Evolutionary conservation across 225 moss, liverwort and hornwort genomes (phyloP).

Genomic region (Polytrichum commune): DNA sequence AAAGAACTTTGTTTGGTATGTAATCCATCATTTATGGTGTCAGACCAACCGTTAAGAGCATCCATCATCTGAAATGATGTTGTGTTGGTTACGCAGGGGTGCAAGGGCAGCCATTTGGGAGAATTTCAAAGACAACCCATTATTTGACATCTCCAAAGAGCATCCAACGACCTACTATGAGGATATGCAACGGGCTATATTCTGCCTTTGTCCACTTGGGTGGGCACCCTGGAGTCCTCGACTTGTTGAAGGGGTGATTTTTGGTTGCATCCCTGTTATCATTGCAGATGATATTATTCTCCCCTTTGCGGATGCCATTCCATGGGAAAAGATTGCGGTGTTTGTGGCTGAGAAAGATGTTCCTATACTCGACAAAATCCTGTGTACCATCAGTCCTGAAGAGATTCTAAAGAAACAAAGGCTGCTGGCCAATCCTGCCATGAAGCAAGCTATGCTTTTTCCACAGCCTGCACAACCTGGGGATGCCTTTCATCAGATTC

Average conservation of each 20-base stretch:
- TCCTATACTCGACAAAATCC: slow-evolving; percentile 65
- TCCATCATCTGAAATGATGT: too few species aligned
- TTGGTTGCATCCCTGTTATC: slow-evolving; percentile 97
- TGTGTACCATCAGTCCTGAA: slow-evolving; percentile 60
- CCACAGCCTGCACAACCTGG: slow-evolving; percentile 81
- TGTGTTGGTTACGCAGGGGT: slow-evolving; percentile 45
- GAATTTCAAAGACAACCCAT: slow-evolving; percentile 90
- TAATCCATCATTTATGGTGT: too few species aligned
- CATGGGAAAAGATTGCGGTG: slow-evolving; percentile 91
- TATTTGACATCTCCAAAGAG: slow-evolving; percentile 88
- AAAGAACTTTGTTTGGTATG: too few species aligned
- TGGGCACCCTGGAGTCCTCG: slow-evolving; percentile 99
- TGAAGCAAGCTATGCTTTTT: slow-evolving; percentile 99
- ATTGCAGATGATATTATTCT: slow-evolving; percentile 93
- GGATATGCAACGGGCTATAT: slow-evolving; percentile 95
- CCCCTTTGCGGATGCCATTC: slow-evolving; percentile 94
- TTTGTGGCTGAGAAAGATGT: slow-evolving; percentile 93
- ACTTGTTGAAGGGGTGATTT: slow-evolving; percentile 92
- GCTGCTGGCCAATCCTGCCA: slow-evolving; percentile 82
- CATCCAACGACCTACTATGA: slow-evolving; percentile 96
- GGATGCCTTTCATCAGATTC: slow-evolving; percentile 92
- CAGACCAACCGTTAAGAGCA: too few species aligned
- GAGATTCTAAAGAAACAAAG: slow-evolving; percentile 84
- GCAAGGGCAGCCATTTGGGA: slow-evolving; percentile 95
- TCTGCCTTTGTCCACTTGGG: slow-evolving; percentile 88